Conservation (phyloP, 169 alveolate genomes). For the Plasmodium adleri region DNA sequence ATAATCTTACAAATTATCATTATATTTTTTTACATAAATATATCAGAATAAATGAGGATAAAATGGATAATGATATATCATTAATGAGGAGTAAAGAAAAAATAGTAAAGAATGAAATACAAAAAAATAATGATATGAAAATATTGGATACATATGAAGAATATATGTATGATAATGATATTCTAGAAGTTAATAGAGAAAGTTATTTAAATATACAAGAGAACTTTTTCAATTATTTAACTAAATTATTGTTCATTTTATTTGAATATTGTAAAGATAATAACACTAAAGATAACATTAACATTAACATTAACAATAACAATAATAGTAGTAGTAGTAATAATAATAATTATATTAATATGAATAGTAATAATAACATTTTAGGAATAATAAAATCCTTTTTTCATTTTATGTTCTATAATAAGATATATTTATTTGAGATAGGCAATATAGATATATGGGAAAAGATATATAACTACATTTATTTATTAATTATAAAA, state of each 20-base stretch:
- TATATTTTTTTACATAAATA: too few species aligned
- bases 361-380: background rate
- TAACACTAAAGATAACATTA: background rate
- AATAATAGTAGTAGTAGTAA: background rate
- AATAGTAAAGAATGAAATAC: background rate
- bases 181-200: conserved; percentile 5
- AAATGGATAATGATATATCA: too few species aligned
- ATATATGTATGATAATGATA: background rate
- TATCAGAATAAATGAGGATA: too few species aligned
- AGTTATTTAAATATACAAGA: conserved; percentile 1
- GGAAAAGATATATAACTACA: conserved; percentile 52
- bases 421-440: conserved; percentile 38
- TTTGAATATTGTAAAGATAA: conserved; percentile 46
- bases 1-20: too few species aligned
- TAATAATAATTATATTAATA: background rate
- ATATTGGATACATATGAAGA: background rate
- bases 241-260: conserved; percentile 42
- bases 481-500: conserved; percentile 42
- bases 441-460: conserved; percentile 29
- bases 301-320: background rate
- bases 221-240: conserved; percentile 9
- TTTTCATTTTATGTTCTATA: conserved; percentile 57
- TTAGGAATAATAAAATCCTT: conserved; percentile 43
- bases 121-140: background rate
- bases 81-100: too few species aligned